Conservation (phyloP, 352 stramenopile species). For the Pythium rishiriense region DNA sequence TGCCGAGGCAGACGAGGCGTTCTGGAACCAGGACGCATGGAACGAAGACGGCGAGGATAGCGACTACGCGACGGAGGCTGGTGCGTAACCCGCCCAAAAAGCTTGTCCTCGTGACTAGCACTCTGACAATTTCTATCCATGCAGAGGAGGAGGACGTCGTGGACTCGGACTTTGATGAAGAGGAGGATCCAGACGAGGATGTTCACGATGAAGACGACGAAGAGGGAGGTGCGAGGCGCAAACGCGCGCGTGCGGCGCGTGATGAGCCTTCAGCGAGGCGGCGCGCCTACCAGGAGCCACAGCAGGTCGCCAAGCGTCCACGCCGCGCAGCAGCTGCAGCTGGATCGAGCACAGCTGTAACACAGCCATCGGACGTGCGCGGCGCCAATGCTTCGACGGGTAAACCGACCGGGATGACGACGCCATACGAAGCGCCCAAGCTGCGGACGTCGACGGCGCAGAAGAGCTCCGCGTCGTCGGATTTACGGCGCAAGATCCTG, state of each 20-base stretch:
- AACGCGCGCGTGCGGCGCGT: slow-evolving; percentile 11
- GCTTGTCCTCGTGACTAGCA: too few species aligned
- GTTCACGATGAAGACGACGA: slow-evolving; percentile 78
- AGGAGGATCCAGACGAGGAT: slow-evolving; percentile 80
- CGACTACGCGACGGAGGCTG: slow-evolving; percentile 89
- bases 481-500: slow-evolving; percentile 55
- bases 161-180: slow-evolving; percentile 87
- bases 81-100: slow-evolving; percentile 28
- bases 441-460: slow-evolving; percentile 59
- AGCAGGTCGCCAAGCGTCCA: slow-evolving; percentile 11
- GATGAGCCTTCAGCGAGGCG: slow-evolving; percentile 13
- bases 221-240: slow-evolving; percentile 35
- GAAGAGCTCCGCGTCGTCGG: slow-evolving; percentile 61
- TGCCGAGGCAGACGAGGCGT: slow-evolving; percentile 84
- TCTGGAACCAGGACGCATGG: slow-evolving; percentile 88
- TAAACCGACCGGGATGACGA: background rate
- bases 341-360: too few species aligned
- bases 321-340: background rate
- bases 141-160: slow-evolving; percentile 88
- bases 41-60: slow-evolving; percentile 80
- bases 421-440: slow-evolving; percentile 38
- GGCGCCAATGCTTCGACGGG: background rate
- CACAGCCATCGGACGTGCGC: background rate
- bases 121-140: background rate
- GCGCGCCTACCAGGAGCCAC: slow-evolving; percentile 35